Evolutionary conservation across 202 grass and related monocot species (phyloP).

Genomic region (Digitaria exilis): DNA sequence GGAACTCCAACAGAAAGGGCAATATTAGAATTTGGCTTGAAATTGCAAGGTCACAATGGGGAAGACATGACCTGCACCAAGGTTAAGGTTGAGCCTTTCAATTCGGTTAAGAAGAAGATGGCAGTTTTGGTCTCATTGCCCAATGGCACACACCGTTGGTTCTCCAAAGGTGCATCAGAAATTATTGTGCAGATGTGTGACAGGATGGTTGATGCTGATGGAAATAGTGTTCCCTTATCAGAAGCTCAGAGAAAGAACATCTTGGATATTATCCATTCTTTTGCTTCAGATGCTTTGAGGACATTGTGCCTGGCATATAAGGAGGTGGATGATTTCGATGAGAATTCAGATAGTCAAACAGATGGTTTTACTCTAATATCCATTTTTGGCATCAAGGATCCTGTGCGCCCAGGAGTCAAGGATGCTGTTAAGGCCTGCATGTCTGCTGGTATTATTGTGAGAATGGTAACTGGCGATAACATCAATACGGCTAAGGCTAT

Average conservation of each 20-base stretch:
- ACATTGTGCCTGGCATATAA: conserved; percentile 82
- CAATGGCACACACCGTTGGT: conserved; percentile 50
- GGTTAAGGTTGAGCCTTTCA: conserved; percentile 95
- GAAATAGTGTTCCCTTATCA: conserved; percentile 57
- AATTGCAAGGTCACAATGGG: conserved; percentile 51
- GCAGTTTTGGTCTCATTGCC: conserved; percentile 66
- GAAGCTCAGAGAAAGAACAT: conserved; percentile 52
- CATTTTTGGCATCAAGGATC: conserved; percentile 94
- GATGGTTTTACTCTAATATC: conserved; percentile 77
- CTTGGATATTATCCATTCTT: conserved; percentile 70
- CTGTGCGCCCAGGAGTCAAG: conserved; percentile 76
- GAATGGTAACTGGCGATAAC: conserved; percentile 98
- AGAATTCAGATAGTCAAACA: conserved; percentile 58
- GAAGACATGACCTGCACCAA: conserved; percentile 61
- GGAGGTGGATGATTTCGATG: conserved; percentile 58
- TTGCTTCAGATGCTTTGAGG: conserved; percentile 83
- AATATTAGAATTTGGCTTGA: conserved; percentile 82
- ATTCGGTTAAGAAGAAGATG: conserved; percentile 93
- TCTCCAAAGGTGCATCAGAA: conserved; percentile 86
- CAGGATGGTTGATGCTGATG: conserved; percentile 64
- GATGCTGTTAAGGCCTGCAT: conserved; percentile 75
- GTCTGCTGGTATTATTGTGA: conserved; percentile 78
- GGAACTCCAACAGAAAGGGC: conserved; percentile 89
- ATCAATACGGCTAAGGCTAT: conserved; percentile 97
- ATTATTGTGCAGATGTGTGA: conserved; percentile 80